Evolutionary conservation across 2,329 filamentous ascomycete genomes (phyloP), one percentile per base, ranked within the genome.

Genomic region (Fusarium vanettenii): DNA sequence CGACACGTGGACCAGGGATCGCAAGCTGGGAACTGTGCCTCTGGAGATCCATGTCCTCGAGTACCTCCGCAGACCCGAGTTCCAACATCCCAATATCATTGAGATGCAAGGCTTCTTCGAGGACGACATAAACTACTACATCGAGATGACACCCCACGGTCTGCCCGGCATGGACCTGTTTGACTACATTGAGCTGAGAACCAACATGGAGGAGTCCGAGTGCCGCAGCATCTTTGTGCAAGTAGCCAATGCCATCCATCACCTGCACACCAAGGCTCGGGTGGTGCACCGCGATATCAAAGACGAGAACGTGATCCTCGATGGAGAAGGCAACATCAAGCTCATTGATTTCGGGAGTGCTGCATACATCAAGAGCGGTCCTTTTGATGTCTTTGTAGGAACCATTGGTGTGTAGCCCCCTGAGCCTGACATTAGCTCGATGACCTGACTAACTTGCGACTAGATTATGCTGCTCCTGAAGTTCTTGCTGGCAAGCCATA

Each of bases 251-350:
- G 97, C 97, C 8, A 89, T 99, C 56, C 93, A 97, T 76, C 97
- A 98, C 84, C 86, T 99, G 48, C 97, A 99, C 81, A 95, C 91
- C 64, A 96, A 94, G 81, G 96, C 96, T 1, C 88, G 93, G 60
- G 96, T 99, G 10, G 97, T 99, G 13, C 97, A 99, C 83, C 93
- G 97, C 39, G 97, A 99, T 80, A 98, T 99, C 88, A 99, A 99
- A 83, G 97, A 99, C 79, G 97, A 99, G 85, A 99, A 99, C 78
- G 94, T 99, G 33, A 94, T 99, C 65, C 87, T 99, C 18, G 97
- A 99, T 80, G 96, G 97, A 39, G 95, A 98, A 81, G 95, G 96
- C 29, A 92, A 93, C 77, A 97, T 99, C 84, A 98, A 98, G 85
- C 87, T 99, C 79, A 98, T 98, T 77, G 97, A 99, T 83, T 99